These are phyloP conservation scores for Boletus reticuloceps DNA, from an alignment of 768 basidiomycete genomes.

Conservation along the genomic window DNA sequence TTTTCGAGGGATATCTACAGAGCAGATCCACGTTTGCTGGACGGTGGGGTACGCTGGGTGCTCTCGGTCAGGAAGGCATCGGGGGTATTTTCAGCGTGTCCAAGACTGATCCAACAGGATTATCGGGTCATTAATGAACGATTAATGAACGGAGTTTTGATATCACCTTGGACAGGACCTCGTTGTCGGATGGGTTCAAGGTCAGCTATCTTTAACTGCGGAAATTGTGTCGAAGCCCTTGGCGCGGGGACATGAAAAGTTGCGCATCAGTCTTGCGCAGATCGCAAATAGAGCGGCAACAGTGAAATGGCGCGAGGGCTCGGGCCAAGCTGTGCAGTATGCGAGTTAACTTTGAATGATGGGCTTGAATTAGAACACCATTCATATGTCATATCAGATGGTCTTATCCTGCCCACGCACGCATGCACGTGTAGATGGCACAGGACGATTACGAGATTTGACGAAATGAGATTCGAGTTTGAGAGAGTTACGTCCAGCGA, in stretches of 20 bases:
- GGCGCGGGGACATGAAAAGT: slow-evolving; percentile 12
- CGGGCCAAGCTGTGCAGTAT: slow-evolving; percentile 10
- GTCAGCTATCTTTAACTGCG: slow-evolving; percentile 19
- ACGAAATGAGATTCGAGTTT: neutral
- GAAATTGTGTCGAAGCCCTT: slow-evolving; percentile 19
- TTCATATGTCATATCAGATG: slow-evolving; percentile 1
- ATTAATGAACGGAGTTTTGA: slow-evolving; percentile 27
- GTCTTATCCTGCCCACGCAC: slow-evolving; percentile 8
- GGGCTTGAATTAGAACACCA: slow-evolving; percentile 16
- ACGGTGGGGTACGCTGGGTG: slow-evolving; percentile 44
- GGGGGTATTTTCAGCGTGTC: slow-evolving; percentile 59
- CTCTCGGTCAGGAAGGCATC: slow-evolving; percentile 34
- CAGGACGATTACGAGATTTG: slow-evolving; percentile 16
- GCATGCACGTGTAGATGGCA: neutral
- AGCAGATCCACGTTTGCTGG: slow-evolving; percentile 52
- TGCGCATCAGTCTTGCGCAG: slow-evolving; percentile 2
- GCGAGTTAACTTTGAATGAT: slow-evolving; percentile 20
- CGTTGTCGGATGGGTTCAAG: neutral
- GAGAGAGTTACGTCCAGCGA: slow-evolving; percentile 15
- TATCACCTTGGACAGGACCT: neutral
- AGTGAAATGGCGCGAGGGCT: neutral
- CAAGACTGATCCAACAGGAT: slow-evolving; percentile 35
- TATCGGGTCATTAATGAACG: slow-evolving; percentile 26
- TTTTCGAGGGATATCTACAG: slow-evolving; percentile 55
- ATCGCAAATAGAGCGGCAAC: slow-evolving; percentile 17